Percentiles rank a stretch among this genome's conserved stretches.
phyloP scores from a whole-genome alignment of 140 eudicot genomes.

The Ambrosia hybrid region DNA sequence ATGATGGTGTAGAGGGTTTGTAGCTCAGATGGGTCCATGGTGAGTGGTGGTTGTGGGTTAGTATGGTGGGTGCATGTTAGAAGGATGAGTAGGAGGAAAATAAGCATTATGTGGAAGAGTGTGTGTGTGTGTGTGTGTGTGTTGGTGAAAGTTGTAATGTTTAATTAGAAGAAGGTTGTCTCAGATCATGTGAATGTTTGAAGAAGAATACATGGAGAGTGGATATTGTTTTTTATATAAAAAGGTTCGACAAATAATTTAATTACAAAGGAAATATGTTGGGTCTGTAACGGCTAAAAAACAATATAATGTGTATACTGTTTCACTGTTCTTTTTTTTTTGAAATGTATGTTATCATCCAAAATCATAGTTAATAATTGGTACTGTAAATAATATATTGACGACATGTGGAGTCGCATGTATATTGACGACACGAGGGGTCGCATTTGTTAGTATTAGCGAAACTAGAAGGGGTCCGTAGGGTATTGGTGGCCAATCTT shows the following conservation, averaged over 20 bases:
- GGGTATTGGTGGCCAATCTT: too few species aligned
- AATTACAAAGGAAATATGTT: neutral
- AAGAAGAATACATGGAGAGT: neutral
- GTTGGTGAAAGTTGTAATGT: slow-evolving; percentile 16
- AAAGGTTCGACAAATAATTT: neutral
- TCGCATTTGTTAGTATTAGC: too few species aligned
- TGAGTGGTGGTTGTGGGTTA: slow-evolving; percentile 27
- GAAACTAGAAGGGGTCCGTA: too few species aligned
- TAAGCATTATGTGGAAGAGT: slow-evolving; percentile 29
- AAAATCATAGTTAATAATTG: too few species aligned
- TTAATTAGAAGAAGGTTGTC: slow-evolving; percentile 13
- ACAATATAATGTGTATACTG: neutral
- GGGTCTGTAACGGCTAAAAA: neutral
- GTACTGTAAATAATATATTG: too few species aligned
- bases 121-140: neutral
- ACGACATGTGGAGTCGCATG: too few species aligned
- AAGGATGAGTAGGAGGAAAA: slow-evolving; percentile 26
- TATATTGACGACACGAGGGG: too few species aligned
- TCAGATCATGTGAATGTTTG: slow-evolving; percentile 25
- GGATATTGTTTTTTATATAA: neutral
- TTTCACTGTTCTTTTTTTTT: neutral
- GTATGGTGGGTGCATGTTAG: slow-evolving; percentile 29
- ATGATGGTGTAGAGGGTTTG: slow-evolving; percentile 67
- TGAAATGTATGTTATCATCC: too few species aligned
- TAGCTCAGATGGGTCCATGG: slow-evolving; percentile 66